Percentiles rank a stretch among this genome's conserved stretches.
Conservation (phyloP, 164 flowering plant genomes). For the Dillenia turbinata region DNA sequence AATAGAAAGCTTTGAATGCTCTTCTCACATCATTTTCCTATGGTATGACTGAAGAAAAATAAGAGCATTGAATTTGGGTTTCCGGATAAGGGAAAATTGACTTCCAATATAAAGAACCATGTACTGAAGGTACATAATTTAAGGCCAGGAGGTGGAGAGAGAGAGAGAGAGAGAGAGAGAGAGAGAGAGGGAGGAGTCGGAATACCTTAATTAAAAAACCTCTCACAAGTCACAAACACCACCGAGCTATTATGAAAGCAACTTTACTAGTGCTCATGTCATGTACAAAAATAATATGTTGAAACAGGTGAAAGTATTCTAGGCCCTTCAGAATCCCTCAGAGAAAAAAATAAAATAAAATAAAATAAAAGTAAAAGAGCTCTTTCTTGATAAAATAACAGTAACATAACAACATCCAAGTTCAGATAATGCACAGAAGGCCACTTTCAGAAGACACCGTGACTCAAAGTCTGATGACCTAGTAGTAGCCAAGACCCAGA, state of each 20-base stretch:
- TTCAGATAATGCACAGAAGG: not conserved
- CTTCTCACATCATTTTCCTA: no score
- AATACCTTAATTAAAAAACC: not conserved
- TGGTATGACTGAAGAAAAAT: no score
- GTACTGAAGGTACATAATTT: no score
- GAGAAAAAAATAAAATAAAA: not conserved
- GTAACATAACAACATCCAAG: constrained; percentile 1
- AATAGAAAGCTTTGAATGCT: no score
- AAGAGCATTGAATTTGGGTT: no score
- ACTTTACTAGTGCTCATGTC: constrained; percentile 6
- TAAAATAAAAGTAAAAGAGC: no score
- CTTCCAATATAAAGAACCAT: no score
- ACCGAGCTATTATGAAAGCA: constrained; percentile 14
- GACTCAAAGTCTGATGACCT: not conserved
- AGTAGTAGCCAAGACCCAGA: not conserved
- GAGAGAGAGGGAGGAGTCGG: no score
- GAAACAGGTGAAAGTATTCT: constrained; percentile 1
- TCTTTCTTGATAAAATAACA: not conserved
- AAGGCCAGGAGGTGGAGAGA: no score
- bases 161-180: no score
- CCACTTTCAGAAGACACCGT: no score
- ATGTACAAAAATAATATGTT: constrained; percentile 1
- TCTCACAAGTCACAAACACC: constrained; percentile 9
- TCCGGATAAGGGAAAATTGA: no score
- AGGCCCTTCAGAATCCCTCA: constrained; percentile 1